Conservation (phyloP, 805 yeast species). For the Metschnikowia continentalis region DNA sequence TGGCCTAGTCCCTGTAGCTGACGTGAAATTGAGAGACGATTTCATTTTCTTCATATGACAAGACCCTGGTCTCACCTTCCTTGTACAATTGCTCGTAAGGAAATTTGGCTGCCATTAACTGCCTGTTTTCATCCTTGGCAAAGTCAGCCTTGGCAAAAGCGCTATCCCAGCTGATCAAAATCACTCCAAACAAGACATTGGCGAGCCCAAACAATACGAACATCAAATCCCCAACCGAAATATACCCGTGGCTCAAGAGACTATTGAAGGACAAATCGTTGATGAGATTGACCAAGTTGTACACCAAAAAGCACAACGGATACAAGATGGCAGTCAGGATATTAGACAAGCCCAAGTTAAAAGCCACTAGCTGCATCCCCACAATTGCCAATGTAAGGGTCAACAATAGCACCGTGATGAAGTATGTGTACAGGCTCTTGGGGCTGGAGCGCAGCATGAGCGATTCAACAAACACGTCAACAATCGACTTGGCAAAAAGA, state of each 20-base stretch:
- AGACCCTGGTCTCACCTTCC: conserved; percentile 5
- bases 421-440: conserved; percentile 28
- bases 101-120: conserved; percentile 14
- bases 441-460: conserved; percentile 22
- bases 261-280: conserved; percentile 56
- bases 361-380: conserved; percentile 63
- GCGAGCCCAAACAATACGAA: conserved; percentile 44
- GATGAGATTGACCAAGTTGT: conserved; percentile 58
- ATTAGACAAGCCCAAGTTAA: conserved; percentile 68
- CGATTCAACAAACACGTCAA: conserved; percentile 59
- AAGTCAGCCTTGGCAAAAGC: conserved; percentile 19
- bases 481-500: conserved; percentile 77
- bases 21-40: conserved; percentile 10
- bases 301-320: conserved; percentile 81
- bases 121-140: conserved; percentile 5
- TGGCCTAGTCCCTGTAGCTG: not conserved
- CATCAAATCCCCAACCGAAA: conserved; percentile 46
- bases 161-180: conserved; percentile 54
- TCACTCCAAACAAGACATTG: conserved; percentile 64
- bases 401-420: conserved; percentile 43
- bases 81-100: conserved; percentile 15
- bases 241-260: conserved; percentile 41
- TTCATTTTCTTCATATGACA: conserved; percentile 17
- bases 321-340: conserved; percentile 75
- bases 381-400: conserved; percentile 57